Conservation (phyloP, 306 rosid species). For the Fagus sylvatica region DNA sequence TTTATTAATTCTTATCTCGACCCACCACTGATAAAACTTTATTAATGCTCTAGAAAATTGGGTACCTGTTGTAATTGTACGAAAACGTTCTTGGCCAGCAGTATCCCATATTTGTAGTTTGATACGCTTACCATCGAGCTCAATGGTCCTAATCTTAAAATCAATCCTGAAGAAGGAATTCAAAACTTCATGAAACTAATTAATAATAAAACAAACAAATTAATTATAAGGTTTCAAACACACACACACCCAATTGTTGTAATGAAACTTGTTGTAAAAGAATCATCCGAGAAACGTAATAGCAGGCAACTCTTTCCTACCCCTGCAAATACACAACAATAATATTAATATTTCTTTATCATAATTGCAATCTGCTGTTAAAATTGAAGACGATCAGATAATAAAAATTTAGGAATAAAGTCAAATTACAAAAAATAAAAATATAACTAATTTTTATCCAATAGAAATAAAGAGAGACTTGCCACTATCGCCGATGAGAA, state of each 20-base stretch:
- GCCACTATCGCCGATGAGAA: conserved; percentile 41
- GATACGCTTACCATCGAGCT: conserved; percentile 35
- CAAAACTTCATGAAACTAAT: background rate
- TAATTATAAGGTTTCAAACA: background rate
- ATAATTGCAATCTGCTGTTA: too few relatives aligned
- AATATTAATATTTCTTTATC: too few relatives aligned
- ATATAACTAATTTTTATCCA: background rate
- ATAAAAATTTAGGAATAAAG: too few relatives aligned
- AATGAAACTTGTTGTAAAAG: conserved; percentile 37
- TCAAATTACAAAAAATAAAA: background rate
- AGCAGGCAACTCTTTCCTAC: conserved; percentile 42
- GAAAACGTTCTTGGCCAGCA: conserved; percentile 43
- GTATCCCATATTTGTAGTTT: conserved; percentile 42
- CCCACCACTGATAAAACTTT: too few relatives aligned
- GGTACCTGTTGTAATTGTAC: conserved; percentile 37
- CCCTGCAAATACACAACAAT: conserved; percentile 16
- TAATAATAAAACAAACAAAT: background rate
- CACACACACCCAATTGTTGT: conserved; percentile 30
- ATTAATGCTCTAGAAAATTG: too few relatives aligned
- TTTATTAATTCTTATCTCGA: too few relatives aligned
- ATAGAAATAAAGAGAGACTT: background rate
- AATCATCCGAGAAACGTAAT: conserved; percentile 36
- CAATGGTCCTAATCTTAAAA: conserved; percentile 35
- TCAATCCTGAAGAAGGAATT: conserved; percentile 30
- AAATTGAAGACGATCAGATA: too few relatives aligned